Base-by-base conservation (phyloP, 768 basidiomycete genomes). In the Baorangia bicolor region DNA sequence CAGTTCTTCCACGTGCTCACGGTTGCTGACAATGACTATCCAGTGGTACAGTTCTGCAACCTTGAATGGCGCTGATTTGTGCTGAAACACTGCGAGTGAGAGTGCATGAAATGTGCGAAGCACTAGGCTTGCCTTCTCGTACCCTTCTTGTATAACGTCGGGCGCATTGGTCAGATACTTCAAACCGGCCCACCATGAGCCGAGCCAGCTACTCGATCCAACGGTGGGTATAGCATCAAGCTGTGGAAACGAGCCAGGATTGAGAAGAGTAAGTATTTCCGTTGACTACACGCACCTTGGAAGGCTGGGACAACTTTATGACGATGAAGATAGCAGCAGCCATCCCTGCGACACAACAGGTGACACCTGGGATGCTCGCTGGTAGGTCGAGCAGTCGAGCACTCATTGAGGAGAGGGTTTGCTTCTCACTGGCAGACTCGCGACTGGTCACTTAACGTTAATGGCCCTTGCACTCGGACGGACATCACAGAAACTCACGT, bases 1-100 rank as follows among this genome's bases (percentile, higher is more conserved):
- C 16, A 81, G 14, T 38, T 81, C 79, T 4, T 79, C 73, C 30
- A 78, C 58, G 4, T 72, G 56, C 31, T 65, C 51, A 0, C 57
- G 63, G 5, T 65, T 67, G 18, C 63, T 64, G 0, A 77, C 42
- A 18, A 83, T 40, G 30, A 82, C 72, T 0, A 65, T 51, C 81
- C 81, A 82, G n/a, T 63, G 63, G 11, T 31, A 23, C 4, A 62
- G 27, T 2, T 58, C 53, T 0, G 73, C 55, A 5, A 75, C 55
- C 44, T 70, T 76, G 62, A 76, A 78, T 6, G 69, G 53, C 2
- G 54, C 50, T 11, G 49, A 55, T 25, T 66, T 66, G 59, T 70
- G 55, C 73, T 74, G 23, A 13, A 41, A 49, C 9, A 25, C 4
- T 18, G 53, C 16, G 21, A 49, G 44, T 21, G 10, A 30, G 4